These are phyloP conservation scores for Tilletia horrida DNA, from an alignment of 1,284 basidiomycete genomes.

Conservation along the genomic window DNA sequence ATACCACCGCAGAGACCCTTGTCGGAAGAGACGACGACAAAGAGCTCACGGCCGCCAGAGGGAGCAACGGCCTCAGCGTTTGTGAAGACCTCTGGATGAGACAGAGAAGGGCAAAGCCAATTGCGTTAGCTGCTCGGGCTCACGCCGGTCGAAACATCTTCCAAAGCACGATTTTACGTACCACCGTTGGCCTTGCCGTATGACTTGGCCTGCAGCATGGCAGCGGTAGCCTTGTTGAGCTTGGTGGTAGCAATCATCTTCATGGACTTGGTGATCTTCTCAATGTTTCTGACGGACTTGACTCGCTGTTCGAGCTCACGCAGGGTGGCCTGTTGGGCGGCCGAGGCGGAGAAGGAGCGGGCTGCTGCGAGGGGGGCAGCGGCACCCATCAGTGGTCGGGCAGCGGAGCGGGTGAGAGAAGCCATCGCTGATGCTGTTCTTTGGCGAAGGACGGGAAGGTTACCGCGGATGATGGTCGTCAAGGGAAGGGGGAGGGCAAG, in stretches of 20 bases:
- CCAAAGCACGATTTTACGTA: constrained; percentile 52
- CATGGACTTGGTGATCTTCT: constrained; percentile 99
- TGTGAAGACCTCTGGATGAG: constrained; percentile 48
- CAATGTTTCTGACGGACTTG: constrained; percentile 92
- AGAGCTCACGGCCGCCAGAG: constrained; percentile 49
- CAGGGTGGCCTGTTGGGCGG: constrained; percentile 90
- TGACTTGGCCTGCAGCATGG: constrained; percentile 87
- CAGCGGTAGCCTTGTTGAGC: constrained; percentile 80
- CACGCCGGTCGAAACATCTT: no score
- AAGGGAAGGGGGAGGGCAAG: no score
- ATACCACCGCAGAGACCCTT: constrained; percentile 99
- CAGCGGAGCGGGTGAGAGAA: constrained; percentile 32
- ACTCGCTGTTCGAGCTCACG: constrained; percentile 93
- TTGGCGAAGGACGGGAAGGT: no score
- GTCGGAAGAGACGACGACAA: constrained; percentile 94
- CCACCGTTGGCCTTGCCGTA: constrained; percentile 92
- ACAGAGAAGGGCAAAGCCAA: background rate
- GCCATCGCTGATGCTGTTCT: constrained; percentile 32
- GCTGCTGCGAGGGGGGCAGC: constrained; percentile 23
- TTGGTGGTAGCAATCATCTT: constrained; percentile 95
- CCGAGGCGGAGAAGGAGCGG: constrained; percentile 49
- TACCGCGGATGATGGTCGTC: no score
- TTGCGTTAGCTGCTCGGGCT: no score
- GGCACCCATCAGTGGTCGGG: constrained; percentile 30
- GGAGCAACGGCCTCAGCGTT: constrained; percentile 48